phyloP scores from a whole-genome alignment of 345 rosid species.

The Jatropha curcas region DNA sequence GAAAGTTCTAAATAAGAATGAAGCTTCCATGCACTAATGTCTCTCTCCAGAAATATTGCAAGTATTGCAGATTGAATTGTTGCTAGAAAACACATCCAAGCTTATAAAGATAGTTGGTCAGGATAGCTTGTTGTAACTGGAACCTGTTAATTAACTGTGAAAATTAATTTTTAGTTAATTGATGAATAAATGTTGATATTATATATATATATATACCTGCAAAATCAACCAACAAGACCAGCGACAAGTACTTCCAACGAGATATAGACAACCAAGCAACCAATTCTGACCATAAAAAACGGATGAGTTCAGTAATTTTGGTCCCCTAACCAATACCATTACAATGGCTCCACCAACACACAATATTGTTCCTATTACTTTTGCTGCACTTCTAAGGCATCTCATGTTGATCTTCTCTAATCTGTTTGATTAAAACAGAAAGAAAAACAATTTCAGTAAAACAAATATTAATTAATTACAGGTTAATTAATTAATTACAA shows the following conservation, averaged over 20 bases:
- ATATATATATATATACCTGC: constrained; percentile 33
- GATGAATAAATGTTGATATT: too few relatives aligned
- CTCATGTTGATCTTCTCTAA: constrained; percentile 38
- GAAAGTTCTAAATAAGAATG: constrained; percentile 9
- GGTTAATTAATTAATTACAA: too few relatives aligned
- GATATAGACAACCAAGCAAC: constrained; percentile 54
- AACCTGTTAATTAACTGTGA: constrained; percentile 44
- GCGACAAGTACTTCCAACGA: constrained; percentile 47
- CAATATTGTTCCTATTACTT: constrained; percentile 36
- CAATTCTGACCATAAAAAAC: constrained; percentile 33
- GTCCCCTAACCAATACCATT: constrained; percentile 59
- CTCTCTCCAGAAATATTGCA: constrained; percentile 6
- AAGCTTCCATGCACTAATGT: constrained; percentile 19
- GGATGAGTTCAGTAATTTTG: constrained; percentile 42
- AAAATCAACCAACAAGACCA: constrained; percentile 67
- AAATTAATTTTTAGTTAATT: too few relatives aligned
- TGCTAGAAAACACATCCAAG: constrained; percentile 56
- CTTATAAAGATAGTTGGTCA: constrained; percentile 48
- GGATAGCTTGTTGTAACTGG: constrained; percentile 48
- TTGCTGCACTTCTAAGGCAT: constrained; percentile 31
- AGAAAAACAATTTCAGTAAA: too few relatives aligned
- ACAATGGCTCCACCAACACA: constrained; percentile 61
- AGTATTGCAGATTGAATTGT: constrained; percentile 32
- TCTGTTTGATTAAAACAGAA: constrained; percentile 18
- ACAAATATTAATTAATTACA: too few relatives aligned